A percentile compares a stretch with the other conserved stretches of the same genome.
Conservation (phyloP, 192 early-diverging fungal species). For the Pilaira anomala region DNA sequence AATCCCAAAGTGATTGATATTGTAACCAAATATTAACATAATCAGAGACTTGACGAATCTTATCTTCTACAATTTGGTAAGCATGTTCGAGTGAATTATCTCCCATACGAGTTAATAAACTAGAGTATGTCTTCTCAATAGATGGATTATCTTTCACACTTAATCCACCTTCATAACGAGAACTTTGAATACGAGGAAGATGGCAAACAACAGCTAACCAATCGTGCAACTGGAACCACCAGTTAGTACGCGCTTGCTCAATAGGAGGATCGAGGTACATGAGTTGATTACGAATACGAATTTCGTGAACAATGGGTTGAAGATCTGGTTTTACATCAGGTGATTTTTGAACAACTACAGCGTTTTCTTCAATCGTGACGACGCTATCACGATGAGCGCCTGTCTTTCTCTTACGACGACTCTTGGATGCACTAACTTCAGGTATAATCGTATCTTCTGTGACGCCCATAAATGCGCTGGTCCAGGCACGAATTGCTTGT, state of each 20-base stretch:
- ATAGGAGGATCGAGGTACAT: constrained; percentile 97
- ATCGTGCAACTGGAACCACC: constrained; percentile 86
- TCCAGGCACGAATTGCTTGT: constrained; percentile 75
- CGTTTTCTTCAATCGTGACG: constrained; percentile 35
- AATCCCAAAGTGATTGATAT: constrained; percentile 98
- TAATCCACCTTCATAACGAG: constrained; percentile 85
- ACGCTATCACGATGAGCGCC: constrained; percentile 29
- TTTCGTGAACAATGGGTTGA: constrained; percentile 76
- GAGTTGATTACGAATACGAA: constrained; percentile 90
- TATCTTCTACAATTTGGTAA: constrained; percentile 81
- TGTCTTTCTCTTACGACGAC: constrained; percentile 42
- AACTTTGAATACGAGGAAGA: constrained; percentile 80
- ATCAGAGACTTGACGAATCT: constrained; percentile 67
- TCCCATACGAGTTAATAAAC: constrained; percentile 68
- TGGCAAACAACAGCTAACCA: constrained; percentile 91
- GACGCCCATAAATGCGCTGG: constrained; percentile 57
- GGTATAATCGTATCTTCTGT: constrained; percentile 44
- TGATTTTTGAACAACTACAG: constrained; percentile 26
- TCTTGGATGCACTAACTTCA: constrained; percentile 42
- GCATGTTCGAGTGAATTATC: constrained; percentile 68
- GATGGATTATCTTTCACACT: constrained; percentile 51
- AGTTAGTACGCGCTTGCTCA: constrained; percentile 86
- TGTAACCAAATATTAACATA: constrained; percentile 96
- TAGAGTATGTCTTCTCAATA: constrained; percentile 63
- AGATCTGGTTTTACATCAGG: constrained; percentile 61